Conservation (phyloP, 306 rosid species). For the Malus sieversii region DNA sequence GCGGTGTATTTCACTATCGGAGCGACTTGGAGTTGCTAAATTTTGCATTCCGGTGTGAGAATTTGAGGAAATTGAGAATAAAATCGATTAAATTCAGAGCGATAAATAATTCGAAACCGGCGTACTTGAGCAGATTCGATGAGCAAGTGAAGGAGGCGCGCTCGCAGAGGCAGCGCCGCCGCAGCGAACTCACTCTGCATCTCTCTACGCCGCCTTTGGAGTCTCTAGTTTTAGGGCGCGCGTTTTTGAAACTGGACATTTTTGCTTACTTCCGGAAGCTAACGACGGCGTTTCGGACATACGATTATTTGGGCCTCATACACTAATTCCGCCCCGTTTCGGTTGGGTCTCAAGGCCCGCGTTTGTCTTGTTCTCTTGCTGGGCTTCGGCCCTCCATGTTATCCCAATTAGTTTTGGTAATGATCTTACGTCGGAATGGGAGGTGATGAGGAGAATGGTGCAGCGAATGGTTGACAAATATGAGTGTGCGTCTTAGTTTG, state of each 20-base stretch:
- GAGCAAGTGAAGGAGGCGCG: constrained; percentile 41
- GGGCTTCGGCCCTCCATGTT: neutral
- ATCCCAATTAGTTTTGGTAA: too few species aligned
- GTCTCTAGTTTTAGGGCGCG: neutral
- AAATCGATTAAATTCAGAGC: neutral
- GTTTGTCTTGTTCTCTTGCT: neutral
- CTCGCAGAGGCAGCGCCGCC: constrained; percentile 25
- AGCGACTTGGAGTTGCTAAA: constrained; percentile 40
- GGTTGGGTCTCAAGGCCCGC: neutral
- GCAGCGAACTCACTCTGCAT: constrained; percentile 16
- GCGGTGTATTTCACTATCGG: constrained; percentile 71
- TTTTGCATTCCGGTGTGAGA: neutral
- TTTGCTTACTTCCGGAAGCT: neutral
- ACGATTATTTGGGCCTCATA: neutral
- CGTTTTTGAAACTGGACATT: neutral
- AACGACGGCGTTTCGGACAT: neutral
- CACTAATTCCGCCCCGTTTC: neutral
- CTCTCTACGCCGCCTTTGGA: neutral
- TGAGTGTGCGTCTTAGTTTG: too few species aligned
- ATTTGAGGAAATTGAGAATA: neutral
- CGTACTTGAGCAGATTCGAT: constrained; percentile 49
- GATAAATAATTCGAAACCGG: neutral
- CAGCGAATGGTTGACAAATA: too few species aligned
- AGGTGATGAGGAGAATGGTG: too few species aligned
- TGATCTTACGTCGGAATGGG: too few species aligned